A percentile compares a stretch with the other conserved stretches of the same genome.
Evolutionary conservation across 169 alveolate genomes (phyloP).

Genomic region (Besnoitia besnoiti): DNA sequence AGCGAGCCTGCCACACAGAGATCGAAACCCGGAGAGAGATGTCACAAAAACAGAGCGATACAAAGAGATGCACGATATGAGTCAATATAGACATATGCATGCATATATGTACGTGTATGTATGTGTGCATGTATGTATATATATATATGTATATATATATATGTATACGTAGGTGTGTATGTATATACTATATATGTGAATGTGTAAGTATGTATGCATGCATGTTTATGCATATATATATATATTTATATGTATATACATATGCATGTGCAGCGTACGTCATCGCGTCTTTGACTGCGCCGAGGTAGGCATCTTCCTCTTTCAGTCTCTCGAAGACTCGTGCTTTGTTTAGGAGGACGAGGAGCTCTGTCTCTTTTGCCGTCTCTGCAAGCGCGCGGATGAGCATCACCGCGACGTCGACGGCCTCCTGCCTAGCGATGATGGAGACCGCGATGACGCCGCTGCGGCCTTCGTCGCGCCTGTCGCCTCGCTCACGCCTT

Average conservation of each 20-base stretch:
- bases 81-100: no score
- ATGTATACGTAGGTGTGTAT: not conserved
- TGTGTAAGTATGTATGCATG: not conserved
- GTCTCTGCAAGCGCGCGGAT: not conserved
- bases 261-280: not conserved
- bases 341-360: not conserved
- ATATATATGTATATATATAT: not conserved
- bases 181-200: not conserved
- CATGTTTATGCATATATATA: not conserved
- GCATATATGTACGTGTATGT: not conserved
- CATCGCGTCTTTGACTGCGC: conserved; percentile 18
- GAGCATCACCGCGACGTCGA: not conserved
- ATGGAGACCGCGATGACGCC: not conserved
- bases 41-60: no score
- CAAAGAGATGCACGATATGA: no score
- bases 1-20: no score
- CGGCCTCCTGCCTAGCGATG: not conserved
- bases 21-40: no score
- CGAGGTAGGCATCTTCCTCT: not conserved
- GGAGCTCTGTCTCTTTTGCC: not conserved
- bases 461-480: not conserved
- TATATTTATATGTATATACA: not conserved
- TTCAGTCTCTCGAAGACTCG: not conserved
- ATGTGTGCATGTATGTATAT: not conserved
- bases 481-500: not conserved